Evolutionary conservation across 169 alveolate genomes (phyloP).

Genomic region (Cryptosporidium canis): DNA sequence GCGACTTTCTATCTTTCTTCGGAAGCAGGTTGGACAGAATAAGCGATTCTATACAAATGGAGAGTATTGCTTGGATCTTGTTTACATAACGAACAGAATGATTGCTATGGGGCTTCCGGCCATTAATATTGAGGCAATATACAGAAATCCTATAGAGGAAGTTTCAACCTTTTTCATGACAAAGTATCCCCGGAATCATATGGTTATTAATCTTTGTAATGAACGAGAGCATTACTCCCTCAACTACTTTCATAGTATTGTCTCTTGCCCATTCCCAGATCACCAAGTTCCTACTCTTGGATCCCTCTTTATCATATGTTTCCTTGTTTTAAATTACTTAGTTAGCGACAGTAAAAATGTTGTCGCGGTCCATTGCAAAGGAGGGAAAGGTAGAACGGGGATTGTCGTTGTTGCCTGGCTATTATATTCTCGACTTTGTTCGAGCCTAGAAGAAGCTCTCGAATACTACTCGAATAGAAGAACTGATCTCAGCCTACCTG

Average conservation of each 20-base stretch:
- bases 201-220: constrained; percentile 86
- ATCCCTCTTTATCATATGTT: constrained; percentile 81
- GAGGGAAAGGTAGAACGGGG: constrained; percentile 94
- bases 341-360: constrained; percentile 77
- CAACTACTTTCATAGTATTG: constrained; percentile 71
- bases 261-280: constrained; percentile 83
- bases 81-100: constrained; percentile 86
- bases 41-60: constrained; percentile 43
- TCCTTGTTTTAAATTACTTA: constrained; percentile 80
- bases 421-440: constrained; percentile 75
- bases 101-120: constrained; percentile 94
- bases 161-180: constrained; percentile 83
- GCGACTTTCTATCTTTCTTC: constrained; percentile 34
- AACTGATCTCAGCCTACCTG: constrained; percentile 66
- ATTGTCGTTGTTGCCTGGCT: constrained; percentile 86
- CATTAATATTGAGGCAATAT: constrained; percentile 83
- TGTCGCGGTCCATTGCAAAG: constrained; percentile 91
- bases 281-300: constrained; percentile 85
- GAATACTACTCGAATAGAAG: constrained; percentile 77
- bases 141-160: constrained; percentile 88
- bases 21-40: constrained; percentile 65
- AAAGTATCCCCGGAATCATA: constrained; percentile 83
- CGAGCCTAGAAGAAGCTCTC: constrained; percentile 76
- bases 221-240: constrained; percentile 78
- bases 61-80: constrained; percentile 82